Percentiles rank a stretch among this genome's conserved stretches.
Evolutionary conservation across 2,329 filamentous ascomycete genomes (phyloP).

Genomic region (Moelleriella libera): DNA sequence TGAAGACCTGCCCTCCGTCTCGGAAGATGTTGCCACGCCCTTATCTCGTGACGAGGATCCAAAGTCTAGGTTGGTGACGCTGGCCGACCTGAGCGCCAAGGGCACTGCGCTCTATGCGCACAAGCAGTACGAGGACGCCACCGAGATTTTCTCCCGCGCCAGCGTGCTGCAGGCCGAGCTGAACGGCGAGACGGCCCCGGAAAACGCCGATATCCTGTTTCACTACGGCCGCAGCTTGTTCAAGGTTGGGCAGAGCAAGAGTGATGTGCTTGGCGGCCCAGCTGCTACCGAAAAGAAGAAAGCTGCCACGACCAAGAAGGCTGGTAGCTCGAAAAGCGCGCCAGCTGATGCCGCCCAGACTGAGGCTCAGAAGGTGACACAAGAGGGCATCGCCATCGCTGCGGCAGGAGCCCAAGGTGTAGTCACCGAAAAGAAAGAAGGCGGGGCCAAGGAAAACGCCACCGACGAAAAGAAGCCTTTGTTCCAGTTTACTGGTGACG

Average conservation of each 20-base stretch:
- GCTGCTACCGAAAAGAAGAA: conserved; percentile 43
- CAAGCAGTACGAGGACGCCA: conserved; percentile 75
- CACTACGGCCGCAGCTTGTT: conserved; percentile 89
- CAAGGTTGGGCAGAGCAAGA: conserved; percentile 86
- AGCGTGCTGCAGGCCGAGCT: conserved; percentile 81
- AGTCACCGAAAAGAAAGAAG: conserved; percentile 16
- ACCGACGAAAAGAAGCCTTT: conserved; percentile 50
- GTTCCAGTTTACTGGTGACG: conserved; percentile 89
- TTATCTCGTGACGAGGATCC: conserved; percentile 25
- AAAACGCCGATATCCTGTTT: conserved; percentile 89
- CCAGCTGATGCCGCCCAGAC: conserved; percentile 20
- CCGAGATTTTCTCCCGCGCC: conserved; percentile 78
- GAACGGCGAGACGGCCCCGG: conserved; percentile 80
- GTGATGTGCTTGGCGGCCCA: conserved; percentile 80
- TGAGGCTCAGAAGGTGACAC: conserved; percentile 25
- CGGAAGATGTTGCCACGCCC: conserved; percentile 8
- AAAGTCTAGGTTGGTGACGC: conserved; percentile 44
- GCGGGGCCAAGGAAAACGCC: conserved; percentile 20
- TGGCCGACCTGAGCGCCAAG: conserved; percentile 66
- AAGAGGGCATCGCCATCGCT: conserved; percentile 29
- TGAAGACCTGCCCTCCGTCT: conserved; percentile 5
- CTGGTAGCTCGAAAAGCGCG: conserved; percentile 19
- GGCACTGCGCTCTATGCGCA: conserved; percentile 76
- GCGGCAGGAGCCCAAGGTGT: conserved; percentile 21
- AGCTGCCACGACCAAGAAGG: conserved; percentile 9